phyloP scores from a whole-genome alignment of 129 eudicot species.

The Flaveria brownii region DNA sequence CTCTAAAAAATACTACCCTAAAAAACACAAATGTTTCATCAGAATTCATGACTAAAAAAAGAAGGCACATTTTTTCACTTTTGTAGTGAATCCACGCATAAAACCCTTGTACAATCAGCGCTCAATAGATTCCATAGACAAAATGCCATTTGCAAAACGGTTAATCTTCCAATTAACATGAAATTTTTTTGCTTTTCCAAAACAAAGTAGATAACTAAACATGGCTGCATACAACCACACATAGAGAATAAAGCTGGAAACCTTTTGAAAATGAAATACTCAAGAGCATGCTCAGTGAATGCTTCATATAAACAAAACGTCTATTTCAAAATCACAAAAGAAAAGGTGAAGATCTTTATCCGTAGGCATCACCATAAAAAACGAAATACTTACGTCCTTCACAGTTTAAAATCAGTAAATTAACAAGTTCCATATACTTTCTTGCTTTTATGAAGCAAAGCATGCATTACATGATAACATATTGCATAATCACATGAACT shows the following conservation, averaged over 20 bases:
- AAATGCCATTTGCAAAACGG: not conserved
- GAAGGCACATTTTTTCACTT: not conserved
- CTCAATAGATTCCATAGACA: not conserved
- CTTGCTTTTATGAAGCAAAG: not conserved
- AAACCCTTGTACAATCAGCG: not conserved
- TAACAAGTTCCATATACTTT: not conserved
- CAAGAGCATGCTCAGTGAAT: not conserved
- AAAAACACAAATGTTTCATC: slow-evolving; percentile 30
- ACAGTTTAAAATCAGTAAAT: not conserved
- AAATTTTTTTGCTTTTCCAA: not conserved
- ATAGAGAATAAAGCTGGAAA: not conserved
- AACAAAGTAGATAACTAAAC: not conserved
- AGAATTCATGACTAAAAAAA: slow-evolving; percentile 11
- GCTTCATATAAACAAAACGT: not conserved
- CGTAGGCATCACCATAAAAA: not conserved
- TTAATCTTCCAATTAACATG: not conserved
- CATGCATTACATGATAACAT: slow-evolving; percentile 16
- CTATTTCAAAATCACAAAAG: not conserved
- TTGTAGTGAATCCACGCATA: not conserved
- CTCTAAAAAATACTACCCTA: slow-evolving; percentile 35
- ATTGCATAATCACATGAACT: slow-evolving; percentile 2
- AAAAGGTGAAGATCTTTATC: not conserved
- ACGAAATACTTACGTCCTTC: not conserved
- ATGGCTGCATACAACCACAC: not conserved
- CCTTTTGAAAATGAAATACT: not conserved